Conservation (phyloP, 2,329 filamentous ascomycete genomes). For the Cladophialophora yegresii region DNA sequence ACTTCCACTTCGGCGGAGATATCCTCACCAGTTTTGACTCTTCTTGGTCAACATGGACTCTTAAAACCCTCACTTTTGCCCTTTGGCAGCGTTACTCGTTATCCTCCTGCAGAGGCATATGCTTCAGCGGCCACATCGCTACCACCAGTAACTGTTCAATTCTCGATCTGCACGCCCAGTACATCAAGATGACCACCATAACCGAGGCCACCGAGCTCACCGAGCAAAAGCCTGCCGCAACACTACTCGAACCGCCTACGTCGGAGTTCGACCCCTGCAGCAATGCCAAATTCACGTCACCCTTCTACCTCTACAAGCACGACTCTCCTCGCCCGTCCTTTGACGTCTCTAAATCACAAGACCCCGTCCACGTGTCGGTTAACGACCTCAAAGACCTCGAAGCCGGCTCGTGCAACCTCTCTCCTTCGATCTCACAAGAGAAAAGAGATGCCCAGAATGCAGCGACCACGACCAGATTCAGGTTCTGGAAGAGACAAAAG, state of each 20-base stretch:
- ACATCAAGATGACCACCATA: slow-evolving; percentile 13
- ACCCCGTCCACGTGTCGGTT: slow-evolving; percentile 26
- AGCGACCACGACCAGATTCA: slow-evolving; percentile 16
- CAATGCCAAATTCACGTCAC: slow-evolving; percentile 47
- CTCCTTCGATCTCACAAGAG: slow-evolving; percentile 33
- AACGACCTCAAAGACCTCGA: slow-evolving; percentile 40
- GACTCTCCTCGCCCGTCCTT: slow-evolving; percentile 40
- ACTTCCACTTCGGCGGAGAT: background rate
- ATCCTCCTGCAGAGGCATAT: slow-evolving; percentile 13
- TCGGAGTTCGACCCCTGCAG: slow-evolving; percentile 45
- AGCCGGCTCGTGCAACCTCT: slow-evolving; percentile 34
- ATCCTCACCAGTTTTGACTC: slow-evolving; percentile 13
- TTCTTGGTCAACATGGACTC: slow-evolving; percentile 22
- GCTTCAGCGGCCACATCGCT: slow-evolving; percentile 14
- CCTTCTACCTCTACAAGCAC: slow-evolving; percentile 50
- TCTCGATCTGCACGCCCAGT: slow-evolving; percentile 9
- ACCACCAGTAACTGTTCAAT: background rate
- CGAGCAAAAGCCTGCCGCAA: slow-evolving; percentile 22
- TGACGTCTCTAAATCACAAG: slow-evolving; percentile 35
- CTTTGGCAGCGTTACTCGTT: slow-evolving; percentile 15
- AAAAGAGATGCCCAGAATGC: slow-evolving; percentile 30
- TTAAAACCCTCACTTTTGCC: slow-evolving; percentile 18
- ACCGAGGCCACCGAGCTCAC: slow-evolving; percentile 30
- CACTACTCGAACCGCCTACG: slow-evolving; percentile 8
- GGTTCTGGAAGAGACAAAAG: slow-evolving; percentile 35